phyloP scores from a whole-genome alignment of 306 rosid species.

The Prunus davidiana region DNA sequence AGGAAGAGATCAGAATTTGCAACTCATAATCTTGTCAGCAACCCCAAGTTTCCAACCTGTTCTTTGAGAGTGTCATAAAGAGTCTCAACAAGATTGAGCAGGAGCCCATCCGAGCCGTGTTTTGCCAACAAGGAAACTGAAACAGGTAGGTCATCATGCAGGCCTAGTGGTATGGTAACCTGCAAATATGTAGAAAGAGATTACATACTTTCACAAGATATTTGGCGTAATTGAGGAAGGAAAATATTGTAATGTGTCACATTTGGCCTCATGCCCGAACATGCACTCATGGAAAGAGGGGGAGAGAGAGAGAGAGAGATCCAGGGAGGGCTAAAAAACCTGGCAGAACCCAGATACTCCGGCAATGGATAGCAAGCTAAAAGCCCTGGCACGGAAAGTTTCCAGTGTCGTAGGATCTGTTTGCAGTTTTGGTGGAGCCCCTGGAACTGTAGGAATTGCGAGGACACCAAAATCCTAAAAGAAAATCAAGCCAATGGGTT shows the following conservation, averaged over 20 bases:
- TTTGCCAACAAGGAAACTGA: slow-evolving; percentile 74
- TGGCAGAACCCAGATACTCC: slow-evolving; percentile 94
- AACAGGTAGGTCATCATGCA: slow-evolving; percentile 58
- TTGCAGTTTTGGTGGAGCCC: slow-evolving; percentile 74
- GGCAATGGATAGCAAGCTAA: slow-evolving; percentile 74
- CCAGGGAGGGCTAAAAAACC: slow-evolving; percentile 33
- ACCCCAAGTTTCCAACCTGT: slow-evolving; percentile 18
- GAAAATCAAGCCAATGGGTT: background rate
- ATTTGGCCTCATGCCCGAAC: background rate
- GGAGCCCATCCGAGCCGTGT: slow-evolving; percentile 74
- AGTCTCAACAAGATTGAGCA: slow-evolving; percentile 66
- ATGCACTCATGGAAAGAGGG: background rate
- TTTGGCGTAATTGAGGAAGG: background rate
- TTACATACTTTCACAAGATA: background rate
- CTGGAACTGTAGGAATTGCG: slow-evolving; percentile 79
- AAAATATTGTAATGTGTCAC: background rate
- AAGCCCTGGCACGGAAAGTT: slow-evolving; percentile 57
- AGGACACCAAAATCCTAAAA: slow-evolving; percentile 77
- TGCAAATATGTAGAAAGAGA: slow-evolving; percentile 22
- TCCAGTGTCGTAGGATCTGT: slow-evolving; percentile 46
- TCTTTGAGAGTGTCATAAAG: slow-evolving; percentile 47
- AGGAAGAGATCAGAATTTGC: slow-evolving; percentile 1
- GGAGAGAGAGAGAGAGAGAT: background rate
- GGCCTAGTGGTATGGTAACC: slow-evolving; percentile 82
- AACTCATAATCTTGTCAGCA: background rate